Evolutionary conservation across 306 rosid genomes (phyloP), one percentile per base, ranked within the genome.

Genomic region (Fagus sylvatica): DNA sequence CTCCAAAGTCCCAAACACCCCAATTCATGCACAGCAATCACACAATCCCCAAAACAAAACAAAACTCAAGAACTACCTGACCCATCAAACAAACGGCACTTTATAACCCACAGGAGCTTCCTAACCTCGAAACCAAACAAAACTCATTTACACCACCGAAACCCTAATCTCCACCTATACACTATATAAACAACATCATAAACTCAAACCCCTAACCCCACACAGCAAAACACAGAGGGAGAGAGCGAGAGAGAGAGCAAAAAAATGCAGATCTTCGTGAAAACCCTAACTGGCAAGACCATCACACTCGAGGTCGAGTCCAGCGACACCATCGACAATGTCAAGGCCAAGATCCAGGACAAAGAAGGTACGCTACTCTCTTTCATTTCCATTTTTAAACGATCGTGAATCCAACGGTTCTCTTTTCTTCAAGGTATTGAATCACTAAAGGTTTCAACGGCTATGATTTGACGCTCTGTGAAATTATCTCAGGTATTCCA

Each of bases 281-380:
- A 94, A 88, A 94, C 98, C 86, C 94, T 94, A 2, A 94, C 98
- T 1, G 98, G 98, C 75, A 94, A 94, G 93, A 94, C 98, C 73
- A 94, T 94, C 80, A 94, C 98, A 78, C 97, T 94, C n/a, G 98
- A 94, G 93, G 98, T 94, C 61, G 98, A 94, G 82, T 91, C 97
- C 61, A 91, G 97, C 71, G 98, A 94, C 62, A 94, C 98, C 59
- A 94, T 94, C 41, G 98, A 94, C 36, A 94, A 94, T 81, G 98
- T 94, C 40, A 94, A 94, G 78, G 78, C 97, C 7, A 94, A 94
- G 89, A 94, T 94, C 78, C 98, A 94, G 79, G 98, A 94, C 91
- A 94, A 94, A 84, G 98, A 94, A 88, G 98, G 98, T 88, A 40
- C 10, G 32, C 3, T 36, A 12, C 16, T 34, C 9, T 56, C 11